Conservation (phyloP, 805 yeast species). For the Lipomyces lipofer region DNA sequence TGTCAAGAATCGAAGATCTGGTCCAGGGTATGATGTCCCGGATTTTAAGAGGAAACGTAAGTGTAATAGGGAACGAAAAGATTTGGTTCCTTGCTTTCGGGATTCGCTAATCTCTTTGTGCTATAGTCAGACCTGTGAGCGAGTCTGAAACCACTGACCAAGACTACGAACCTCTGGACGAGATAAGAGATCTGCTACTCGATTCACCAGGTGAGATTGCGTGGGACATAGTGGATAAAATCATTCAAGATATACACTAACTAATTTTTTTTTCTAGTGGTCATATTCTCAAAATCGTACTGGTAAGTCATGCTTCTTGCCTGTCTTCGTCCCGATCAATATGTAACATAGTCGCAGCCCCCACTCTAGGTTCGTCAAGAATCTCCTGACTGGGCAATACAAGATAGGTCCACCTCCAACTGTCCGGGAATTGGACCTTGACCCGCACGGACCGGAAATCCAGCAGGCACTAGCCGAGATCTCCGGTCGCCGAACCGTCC, state of each 20-base stretch:
- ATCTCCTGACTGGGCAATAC: conserved; percentile 61
- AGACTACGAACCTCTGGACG: conserved; percentile 17
- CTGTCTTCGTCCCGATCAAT: background rate
- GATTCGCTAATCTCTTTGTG: background rate
- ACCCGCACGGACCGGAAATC: conserved; percentile 69
- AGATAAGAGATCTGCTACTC: conserved; percentile 12
- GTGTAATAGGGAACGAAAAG: background rate
- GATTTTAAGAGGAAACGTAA: conserved; percentile 14
- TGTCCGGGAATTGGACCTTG: conserved; percentile 80
- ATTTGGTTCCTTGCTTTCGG: background rate
- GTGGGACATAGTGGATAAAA: background rate
- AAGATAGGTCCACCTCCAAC: conserved; percentile 69
- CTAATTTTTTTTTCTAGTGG: conserved; percentile 31
- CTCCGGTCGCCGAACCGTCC: conserved; percentile 86
- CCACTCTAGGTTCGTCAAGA: conserved; percentile 69
- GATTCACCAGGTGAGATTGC: conserved; percentile 28
- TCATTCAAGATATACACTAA: background rate
- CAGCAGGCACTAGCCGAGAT: conserved; percentile 67
- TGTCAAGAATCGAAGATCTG: background rate
- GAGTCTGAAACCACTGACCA: background rate
- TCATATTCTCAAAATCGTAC: conserved; percentile 54
- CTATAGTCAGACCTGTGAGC: background rate
- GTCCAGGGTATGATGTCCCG: conserved; percentile 22
- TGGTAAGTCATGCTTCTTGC: conserved; percentile 31
- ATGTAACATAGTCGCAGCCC: conserved; percentile 50